Conservation (phyloP, 192 early-diverging fungal species). For the Backusella liffmaniae region DNA sequence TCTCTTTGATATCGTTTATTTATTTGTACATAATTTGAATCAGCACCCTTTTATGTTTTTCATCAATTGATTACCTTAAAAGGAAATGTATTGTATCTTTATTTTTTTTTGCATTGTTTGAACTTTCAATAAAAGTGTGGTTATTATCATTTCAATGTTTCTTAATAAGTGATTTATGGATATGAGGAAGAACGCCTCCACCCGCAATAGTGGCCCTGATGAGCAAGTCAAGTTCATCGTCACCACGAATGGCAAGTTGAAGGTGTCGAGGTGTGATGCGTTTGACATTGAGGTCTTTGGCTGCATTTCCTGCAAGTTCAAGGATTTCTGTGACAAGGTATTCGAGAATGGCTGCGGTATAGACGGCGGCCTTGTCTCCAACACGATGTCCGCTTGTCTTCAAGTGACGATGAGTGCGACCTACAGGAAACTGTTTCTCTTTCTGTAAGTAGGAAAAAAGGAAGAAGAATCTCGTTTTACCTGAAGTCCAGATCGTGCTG, state of each 20-base stretch:
- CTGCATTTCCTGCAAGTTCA: constrained; percentile 90
- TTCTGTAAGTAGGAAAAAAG: background rate
- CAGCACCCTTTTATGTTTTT: background rate
- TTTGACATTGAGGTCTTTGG: constrained; percentile 86
- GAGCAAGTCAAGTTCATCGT: constrained; percentile 86
- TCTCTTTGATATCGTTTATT: background rate
- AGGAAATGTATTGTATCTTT: background rate
- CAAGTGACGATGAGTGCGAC: constrained; percentile 89
- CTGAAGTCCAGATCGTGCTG: constrained; percentile 9
- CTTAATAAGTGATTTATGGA: constrained; percentile 54
- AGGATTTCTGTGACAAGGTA: constrained; percentile 91
- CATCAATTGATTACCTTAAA: background rate
- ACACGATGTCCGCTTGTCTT: constrained; percentile 82
- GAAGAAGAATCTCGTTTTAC: background rate
- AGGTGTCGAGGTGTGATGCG: constrained; percentile 87
- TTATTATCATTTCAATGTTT: constrained; percentile 20
- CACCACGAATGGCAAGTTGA: constrained; percentile 88
- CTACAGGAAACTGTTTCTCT: constrained; percentile 83
- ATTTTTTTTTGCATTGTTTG: too few species aligned
- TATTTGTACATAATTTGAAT: background rate
- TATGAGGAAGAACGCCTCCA: constrained; percentile 77
- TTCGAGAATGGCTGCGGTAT: constrained; percentile 88
- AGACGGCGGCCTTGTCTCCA: constrained; percentile 87
- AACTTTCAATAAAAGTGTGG: too few species aligned
- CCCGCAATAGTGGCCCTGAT: constrained; percentile 89